Evolutionary conservation across 305 asterid species (phyloP).

Genomic region (Fraxinus velutina): DNA sequence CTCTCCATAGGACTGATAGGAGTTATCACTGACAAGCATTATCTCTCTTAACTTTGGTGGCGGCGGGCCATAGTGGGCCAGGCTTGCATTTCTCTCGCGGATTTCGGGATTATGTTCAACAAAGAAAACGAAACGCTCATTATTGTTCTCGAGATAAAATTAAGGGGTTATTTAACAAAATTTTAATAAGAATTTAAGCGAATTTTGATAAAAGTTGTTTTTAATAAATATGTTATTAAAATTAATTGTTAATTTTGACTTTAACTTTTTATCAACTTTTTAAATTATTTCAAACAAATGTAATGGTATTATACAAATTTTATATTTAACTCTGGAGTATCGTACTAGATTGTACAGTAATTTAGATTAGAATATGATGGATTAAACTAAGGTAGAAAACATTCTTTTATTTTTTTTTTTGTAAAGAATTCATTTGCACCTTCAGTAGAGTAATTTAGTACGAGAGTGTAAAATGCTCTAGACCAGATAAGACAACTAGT

Average conservation of each 20-base stretch:
- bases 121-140: neutral
- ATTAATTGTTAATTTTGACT: no score
- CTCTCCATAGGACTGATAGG: neutral
- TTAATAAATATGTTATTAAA: no score
- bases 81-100: neutral
- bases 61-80: neutral
- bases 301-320: neutral
- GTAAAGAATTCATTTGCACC: neutral
- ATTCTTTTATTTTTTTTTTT: neutral
- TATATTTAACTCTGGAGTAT: neutral
- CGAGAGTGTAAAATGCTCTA: no score
- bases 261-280: neutral
- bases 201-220: neutral
- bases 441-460: neutral
- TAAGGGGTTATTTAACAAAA: neutral
- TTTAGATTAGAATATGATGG: neutral
- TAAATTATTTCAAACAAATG: neutral
- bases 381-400: neutral
- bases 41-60: neutral
- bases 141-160: neutral
- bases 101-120: neutral
- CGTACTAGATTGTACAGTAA: neutral
- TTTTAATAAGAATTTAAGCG: neutral
- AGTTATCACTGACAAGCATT: neutral
- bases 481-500: no score